These are phyloP conservation scores for Penicillium pulvis DNA, from an alignment of 495 filamentous ascomycete genomes.

Conservation along the genomic window DNA sequence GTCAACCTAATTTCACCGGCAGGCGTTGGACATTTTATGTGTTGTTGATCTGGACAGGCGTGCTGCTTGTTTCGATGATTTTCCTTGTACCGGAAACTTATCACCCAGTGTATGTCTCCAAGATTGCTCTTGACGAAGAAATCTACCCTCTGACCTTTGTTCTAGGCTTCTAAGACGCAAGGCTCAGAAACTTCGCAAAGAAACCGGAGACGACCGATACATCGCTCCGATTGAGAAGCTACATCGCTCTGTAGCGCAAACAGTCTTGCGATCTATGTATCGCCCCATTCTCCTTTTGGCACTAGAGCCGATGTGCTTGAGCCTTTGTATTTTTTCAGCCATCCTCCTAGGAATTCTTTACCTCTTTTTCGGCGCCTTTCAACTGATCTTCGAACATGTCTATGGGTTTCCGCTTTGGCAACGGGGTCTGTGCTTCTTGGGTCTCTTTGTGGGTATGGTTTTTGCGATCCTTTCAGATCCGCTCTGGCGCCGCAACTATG, in stretches of 20 bases:
- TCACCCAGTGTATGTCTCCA: constrained; percentile 58
- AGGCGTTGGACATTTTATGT: constrained; percentile 90
- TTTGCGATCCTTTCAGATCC: constrained; percentile 69
- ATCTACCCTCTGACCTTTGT: constrained; percentile 27
- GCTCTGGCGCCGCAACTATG: constrained; percentile 72
- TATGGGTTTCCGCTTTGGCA: constrained; percentile 83
- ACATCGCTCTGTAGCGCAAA: constrained; percentile 67
- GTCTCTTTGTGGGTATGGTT: constrained; percentile 79
- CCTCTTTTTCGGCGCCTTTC: constrained; percentile 93
- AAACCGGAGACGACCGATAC: constrained; percentile 77
- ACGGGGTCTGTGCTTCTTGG: constrained; percentile 78
- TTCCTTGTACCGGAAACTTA: constrained; percentile 91
- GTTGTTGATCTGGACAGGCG: constrained; percentile 76
- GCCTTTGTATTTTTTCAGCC: constrained; percentile 83
- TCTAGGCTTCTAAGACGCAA: constrained; percentile 71
- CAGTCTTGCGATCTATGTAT: constrained; percentile 69
- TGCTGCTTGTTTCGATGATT: constrained; percentile 61
- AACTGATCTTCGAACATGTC: constrained; percentile 74
- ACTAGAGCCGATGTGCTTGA: constrained; percentile 84
- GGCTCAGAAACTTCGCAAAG: constrained; percentile 67
- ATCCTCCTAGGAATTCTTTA: constrained; percentile 87
- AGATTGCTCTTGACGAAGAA: neutral
- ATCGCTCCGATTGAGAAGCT: constrained; percentile 80
- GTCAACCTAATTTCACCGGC: neutral
- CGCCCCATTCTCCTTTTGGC: constrained; percentile 82